A percentile compares a stretch with the other conserved stretches of the same genome.
Evolutionary conservation across 371 early-diverging fungal genomes (phyloP).

Genomic region (Batkoa obscura): DNA sequence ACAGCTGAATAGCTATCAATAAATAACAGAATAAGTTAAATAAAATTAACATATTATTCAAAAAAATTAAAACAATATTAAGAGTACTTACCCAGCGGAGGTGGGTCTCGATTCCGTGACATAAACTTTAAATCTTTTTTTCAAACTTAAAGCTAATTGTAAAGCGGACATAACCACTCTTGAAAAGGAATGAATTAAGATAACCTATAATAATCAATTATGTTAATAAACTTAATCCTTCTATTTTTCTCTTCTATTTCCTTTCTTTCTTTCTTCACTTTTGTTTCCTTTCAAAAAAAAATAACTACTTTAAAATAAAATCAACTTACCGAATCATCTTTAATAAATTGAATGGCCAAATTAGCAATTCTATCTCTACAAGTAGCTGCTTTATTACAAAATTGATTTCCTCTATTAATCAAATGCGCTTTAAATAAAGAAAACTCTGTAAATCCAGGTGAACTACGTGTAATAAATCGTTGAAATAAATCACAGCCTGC

Average conservation of each 20-base stretch:
- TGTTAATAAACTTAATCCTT: background rate
- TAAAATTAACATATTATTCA: background rate
- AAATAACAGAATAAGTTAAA: constrained; percentile 2
- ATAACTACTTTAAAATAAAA: background rate
- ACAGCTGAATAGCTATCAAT: constrained; percentile 44
- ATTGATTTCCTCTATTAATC: constrained; percentile 43
- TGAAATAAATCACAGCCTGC: constrained; percentile 85
- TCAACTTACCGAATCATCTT: constrained; percentile 44
- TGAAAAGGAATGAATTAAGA: constrained; percentile 90
- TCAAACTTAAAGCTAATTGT: constrained; percentile 46
- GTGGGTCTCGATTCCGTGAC: constrained; percentile 71
- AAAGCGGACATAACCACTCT: constrained; percentile 78
- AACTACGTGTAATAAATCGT: constrained; percentile 50
- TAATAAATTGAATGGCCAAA: constrained; percentile 70
- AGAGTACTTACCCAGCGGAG: constrained; percentile 40
- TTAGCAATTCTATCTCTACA: constrained; percentile 60
- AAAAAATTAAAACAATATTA: background rate
- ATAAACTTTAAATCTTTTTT: constrained; percentile 72
- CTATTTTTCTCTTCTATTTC: too few relatives aligned
- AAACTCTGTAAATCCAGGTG: constrained; percentile 42
- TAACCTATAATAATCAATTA: constrained; percentile 17
- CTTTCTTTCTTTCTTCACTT: background rate
- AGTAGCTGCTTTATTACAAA: constrained; percentile 47
- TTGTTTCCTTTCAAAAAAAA: background rate
- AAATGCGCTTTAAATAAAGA: constrained; percentile 61